Conservation (phyloP, 345 rosid species). For the Syzygium aqueum region DNA sequence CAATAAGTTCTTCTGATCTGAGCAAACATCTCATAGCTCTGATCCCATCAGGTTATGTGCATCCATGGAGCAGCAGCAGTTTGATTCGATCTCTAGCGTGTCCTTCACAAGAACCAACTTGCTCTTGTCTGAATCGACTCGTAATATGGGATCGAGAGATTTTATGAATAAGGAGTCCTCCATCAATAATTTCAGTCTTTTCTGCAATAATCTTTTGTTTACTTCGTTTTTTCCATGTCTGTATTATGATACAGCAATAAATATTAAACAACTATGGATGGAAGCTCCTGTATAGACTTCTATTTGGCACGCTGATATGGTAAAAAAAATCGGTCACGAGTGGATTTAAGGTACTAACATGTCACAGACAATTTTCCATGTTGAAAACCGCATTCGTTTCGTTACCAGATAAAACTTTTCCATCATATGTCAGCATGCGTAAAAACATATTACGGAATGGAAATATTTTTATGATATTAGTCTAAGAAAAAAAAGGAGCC, state of each 20-base stretch:
- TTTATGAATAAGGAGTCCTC: neutral
- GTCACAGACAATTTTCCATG: neutral
- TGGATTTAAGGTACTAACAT: neutral
- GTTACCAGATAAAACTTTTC: neutral
- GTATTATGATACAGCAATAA: neutral
- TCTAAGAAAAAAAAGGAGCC: neutral
- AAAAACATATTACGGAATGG: neutral
- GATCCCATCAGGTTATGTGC: neutral
- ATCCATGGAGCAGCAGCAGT: neutral
- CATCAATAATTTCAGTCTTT: neutral
- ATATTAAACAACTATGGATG: neutral
- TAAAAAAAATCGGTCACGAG: neutral
- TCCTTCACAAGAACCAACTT: neutral
- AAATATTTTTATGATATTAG: neutral
- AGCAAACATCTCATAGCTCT: too few species aligned
- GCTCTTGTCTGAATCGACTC: neutral
- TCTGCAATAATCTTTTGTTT: neutral
- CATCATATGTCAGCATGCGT: neutral
- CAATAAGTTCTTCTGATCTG: slow-evolving; percentile 10
- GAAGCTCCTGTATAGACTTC: neutral
- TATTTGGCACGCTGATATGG: neutral
- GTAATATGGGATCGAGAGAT: neutral
- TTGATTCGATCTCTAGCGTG: neutral
- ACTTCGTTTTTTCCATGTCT: neutral
- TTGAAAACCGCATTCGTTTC: neutral